phyloP scores from a whole-genome alignment of 2,329 filamentous ascomycete genomes.

The Ceratocystiopsis minuta region DNA sequence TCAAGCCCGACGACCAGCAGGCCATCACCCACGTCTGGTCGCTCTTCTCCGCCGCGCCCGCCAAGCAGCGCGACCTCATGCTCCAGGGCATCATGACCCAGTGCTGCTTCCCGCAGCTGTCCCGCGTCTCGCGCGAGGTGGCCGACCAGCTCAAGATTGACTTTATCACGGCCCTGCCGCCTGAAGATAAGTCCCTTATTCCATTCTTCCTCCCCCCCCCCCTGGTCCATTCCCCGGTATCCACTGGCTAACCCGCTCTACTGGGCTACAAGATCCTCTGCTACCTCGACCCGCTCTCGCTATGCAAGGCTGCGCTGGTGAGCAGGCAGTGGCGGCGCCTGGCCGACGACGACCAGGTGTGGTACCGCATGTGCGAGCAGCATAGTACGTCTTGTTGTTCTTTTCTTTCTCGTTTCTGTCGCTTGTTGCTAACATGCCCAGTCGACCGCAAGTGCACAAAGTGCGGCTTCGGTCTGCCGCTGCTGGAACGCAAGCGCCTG shows the following conservation, averaged over 20 bases:
- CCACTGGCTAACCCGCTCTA: conserved; percentile 4
- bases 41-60: conserved; percentile 83
- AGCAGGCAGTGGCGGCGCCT: conserved; percentile 73
- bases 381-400: conserved; percentile 25
- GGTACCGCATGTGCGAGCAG: conserved; percentile 96
- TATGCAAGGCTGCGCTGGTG: conserved; percentile 92
- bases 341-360: conserved; percentile 94
- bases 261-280: conserved; percentile 86
- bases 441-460: conserved; percentile 81
- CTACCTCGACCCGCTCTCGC: conserved; percentile 79
- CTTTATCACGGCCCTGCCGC: conserved; percentile 74
- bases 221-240: neutral
- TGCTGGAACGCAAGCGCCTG: conserved; percentile 75
- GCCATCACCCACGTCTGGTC: conserved; percentile 97
- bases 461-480: conserved; percentile 85
- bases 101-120: conserved; percentile 94
- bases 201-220: neutral
- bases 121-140: conserved; percentile 76
- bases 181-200: conserved; percentile 38
- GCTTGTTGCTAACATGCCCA: no score
- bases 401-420: neutral
- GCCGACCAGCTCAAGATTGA: conserved; percentile 95
- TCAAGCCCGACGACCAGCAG: conserved; percentile 75
- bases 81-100: conserved; percentile 89
- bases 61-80: conserved; percentile 91